Percentiles rank a stretch among this genome's conserved stretches.
phyloP scores from a whole-genome alignment of 169 alveolate genomes.

The Cytauxzoon felis region DNA sequence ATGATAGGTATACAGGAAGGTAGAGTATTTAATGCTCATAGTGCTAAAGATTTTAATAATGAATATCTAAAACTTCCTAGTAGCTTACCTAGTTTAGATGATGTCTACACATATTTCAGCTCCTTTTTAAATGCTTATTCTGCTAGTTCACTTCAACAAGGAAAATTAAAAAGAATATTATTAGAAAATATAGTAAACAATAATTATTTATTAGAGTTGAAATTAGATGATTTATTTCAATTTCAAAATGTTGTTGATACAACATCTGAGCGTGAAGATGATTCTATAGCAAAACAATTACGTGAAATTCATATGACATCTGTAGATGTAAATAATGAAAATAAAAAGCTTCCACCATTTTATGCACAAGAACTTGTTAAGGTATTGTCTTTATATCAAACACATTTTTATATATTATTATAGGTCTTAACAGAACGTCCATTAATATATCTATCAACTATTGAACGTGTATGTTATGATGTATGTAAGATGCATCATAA shows the following conservation, averaged over 20 bases:
- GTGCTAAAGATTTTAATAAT: conserved; percentile 53
- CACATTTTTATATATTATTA: conserved; percentile 6
- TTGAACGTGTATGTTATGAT: conserved; percentile 71
- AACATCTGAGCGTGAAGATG: conserved; percentile 63
- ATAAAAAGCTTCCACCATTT: conserved; percentile 51
- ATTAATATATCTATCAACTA: conserved; percentile 66
- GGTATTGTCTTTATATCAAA: conserved; percentile 48
- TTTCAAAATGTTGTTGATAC: conserved; percentile 69
- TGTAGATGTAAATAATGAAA: conserved; percentile 8
- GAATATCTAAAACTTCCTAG: conserved; percentile 57
- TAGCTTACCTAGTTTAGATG: conserved; percentile 68
- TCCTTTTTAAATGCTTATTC: conserved; percentile 68
- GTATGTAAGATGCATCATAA: conserved; percentile 71
- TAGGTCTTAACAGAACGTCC: conserved; percentile 74
- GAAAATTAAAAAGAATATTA: conserved; percentile 67
- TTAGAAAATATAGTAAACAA: conserved; percentile 72
- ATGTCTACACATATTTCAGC: conserved; percentile 70
- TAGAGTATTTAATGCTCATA: conserved; percentile 60
- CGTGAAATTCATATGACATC: conserved; percentile 32
- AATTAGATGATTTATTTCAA: conserved; percentile 72
- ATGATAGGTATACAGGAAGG: conserved; percentile 74
- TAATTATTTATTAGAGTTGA: conserved; percentile 69
- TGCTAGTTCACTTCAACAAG: conserved; percentile 72
- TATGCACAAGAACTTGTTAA: conserved; percentile 70
- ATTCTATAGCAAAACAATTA: conserved; percentile 41